Evolutionary conservation across 495 filamentous ascomycete species (phyloP).

Genomic region (Penicillium desertorum): DNA sequence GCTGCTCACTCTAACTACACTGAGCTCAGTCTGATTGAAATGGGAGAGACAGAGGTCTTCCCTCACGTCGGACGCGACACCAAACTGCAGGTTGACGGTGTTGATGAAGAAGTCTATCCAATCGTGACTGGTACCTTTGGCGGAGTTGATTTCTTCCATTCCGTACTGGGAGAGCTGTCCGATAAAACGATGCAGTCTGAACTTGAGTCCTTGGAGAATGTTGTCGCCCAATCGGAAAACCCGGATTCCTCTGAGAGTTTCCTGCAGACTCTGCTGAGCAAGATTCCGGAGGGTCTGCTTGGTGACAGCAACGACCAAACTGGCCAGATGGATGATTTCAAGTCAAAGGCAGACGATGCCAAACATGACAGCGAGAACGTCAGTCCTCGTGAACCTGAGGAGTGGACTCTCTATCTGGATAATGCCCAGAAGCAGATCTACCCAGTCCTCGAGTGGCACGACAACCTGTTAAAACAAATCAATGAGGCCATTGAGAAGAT

Average conservation of each 20-base stretch:
- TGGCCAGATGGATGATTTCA: slow-evolving; percentile 62
- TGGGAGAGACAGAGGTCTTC: slow-evolving; percentile 77
- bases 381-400: slow-evolving; percentile 71
- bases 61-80: slow-evolving; percentile 79
- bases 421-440: slow-evolving; percentile 72
- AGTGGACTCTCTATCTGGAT: slow-evolving; percentile 65
- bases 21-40: slow-evolving; percentile 79
- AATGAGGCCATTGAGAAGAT: slow-evolving; percentile 74
- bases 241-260: slow-evolving; percentile 56
- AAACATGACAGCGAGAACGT: slow-evolving; percentile 53
- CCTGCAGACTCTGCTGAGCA: slow-evolving; percentile 70
- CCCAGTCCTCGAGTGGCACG: slow-evolving; percentile 84
- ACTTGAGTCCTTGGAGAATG: slow-evolving; percentile 75
- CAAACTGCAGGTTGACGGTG: slow-evolving; percentile 63
- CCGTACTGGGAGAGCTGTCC: slow-evolving; percentile 81
- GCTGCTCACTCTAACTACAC: slow-evolving; percentile 89
- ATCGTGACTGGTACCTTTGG: slow-evolving; percentile 89
- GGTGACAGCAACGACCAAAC: slow-evolving; percentile 64
- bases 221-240: slow-evolving; percentile 59
- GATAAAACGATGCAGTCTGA: slow-evolving; percentile 89
- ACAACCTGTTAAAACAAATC: slow-evolving; percentile 77
- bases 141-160: slow-evolving; percentile 83
- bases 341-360: slow-evolving; percentile 61
- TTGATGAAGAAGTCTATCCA: slow-evolving; percentile 64
- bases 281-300: slow-evolving; percentile 74